A percentile compares a stretch with the other conserved stretches of the same genome.
These are phyloP conservation scores for Colletotrichum musae DNA, from an alignment of 2,329 filamentous ascomycete species.

Conservation along the genomic window DNA sequence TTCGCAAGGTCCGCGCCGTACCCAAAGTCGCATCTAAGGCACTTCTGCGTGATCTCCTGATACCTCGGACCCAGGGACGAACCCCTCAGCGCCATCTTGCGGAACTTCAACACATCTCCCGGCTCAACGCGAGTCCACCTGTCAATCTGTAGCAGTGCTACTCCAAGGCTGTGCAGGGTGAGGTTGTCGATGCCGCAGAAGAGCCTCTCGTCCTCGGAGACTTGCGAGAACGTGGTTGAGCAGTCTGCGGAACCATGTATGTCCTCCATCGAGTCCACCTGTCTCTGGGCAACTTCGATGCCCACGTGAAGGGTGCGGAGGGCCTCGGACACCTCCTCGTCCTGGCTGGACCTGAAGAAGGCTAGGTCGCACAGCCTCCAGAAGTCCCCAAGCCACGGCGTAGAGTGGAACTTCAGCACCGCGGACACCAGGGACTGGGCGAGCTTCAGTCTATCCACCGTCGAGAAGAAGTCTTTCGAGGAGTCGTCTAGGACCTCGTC, in stretches of 20 bases:
- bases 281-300: conserved; percentile 5
- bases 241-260: background rate
- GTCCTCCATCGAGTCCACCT: conserved; percentile 1
- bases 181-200: conserved; percentile 45
- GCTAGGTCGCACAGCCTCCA: conserved; percentile 30
- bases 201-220: conserved; percentile 36
- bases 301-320: conserved; percentile 21
- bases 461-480: background rate
- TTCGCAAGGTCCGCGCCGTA: conserved; percentile 30
- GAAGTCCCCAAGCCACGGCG: conserved; percentile 19
- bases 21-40: conserved; percentile 47
- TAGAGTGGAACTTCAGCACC: conserved; percentile 32
- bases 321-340: background rate
- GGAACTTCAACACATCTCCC: conserved; percentile 43
- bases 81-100: conserved; percentile 36
- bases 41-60: conserved; percentile 45
- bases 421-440: conserved; percentile 17
- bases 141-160: conserved; percentile 47
- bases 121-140: conserved; percentile 43
- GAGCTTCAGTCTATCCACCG: conserved; percentile 3
- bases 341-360: conserved; percentile 10
- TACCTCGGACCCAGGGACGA: conserved; percentile 43
- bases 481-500: conserved; percentile 9
- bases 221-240: too few species aligned
- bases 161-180: conserved; percentile 47